Evolutionary conservation across 345 rosid genomes (phyloP).

Genomic region (Eucalyptus pumila): DNA sequence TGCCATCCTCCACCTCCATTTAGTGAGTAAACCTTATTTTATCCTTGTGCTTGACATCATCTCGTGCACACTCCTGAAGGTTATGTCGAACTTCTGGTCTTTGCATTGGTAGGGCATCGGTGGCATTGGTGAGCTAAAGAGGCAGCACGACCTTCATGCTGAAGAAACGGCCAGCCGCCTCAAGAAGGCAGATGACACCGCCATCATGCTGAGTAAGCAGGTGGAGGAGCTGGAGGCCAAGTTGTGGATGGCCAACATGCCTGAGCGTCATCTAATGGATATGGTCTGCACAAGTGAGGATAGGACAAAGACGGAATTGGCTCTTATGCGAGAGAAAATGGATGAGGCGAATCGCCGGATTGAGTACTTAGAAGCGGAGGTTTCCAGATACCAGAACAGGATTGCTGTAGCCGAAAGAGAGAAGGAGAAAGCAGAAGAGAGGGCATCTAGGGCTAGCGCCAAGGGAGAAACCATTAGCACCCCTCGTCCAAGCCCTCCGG

Average conservation of each 20-base stretch:
- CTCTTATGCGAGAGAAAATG: not conserved
- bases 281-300: not conserved
- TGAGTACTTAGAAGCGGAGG: not conserved
- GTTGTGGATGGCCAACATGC: not conserved
- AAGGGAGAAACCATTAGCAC: not conserved
- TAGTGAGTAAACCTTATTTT: not conserved
- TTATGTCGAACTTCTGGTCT: not conserved
- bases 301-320: not conserved
- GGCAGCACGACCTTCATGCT: not conserved
- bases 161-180: not conserved
- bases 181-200: not conserved
- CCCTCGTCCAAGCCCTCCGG: not conserved
- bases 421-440: not conserved
- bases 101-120: not conserved
- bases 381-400: not conserved
- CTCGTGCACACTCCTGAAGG: not conserved
- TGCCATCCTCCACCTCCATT: not conserved
- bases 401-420: not conserved
- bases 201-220: not conserved
- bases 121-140: not conserved
- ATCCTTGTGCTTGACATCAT: not conserved
- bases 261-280: not conserved
- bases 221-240: not conserved
- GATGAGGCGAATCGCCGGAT: not conserved
- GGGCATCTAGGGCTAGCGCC: not conserved